Base-by-base conservation (phyloP, 495 filamentous ascomycete genomes). In the Penicillium angulare region DNA sequence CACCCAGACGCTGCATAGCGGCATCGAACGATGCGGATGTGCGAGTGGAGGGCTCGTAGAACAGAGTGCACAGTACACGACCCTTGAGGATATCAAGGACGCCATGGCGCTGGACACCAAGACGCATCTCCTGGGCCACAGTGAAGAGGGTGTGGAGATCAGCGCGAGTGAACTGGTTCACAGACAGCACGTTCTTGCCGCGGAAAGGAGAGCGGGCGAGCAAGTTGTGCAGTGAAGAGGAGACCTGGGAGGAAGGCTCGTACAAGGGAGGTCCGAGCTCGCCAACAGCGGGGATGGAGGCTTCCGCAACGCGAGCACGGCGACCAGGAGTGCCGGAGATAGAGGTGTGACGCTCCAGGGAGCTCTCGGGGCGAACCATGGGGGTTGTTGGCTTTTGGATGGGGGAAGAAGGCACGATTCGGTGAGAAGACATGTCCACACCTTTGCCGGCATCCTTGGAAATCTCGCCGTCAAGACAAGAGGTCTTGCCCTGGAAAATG, bases 21-120 rank as follows among this genome's bases (percentile, higher is more conserved):
- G 92, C 85, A 61, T 98, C 95, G 60, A 98, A 98, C 20, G 93
- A 98, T 38, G 89, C 85, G 13, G 92, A 97, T 9, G 93, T 98
- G 26, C 93, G 83, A 5, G 93, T 98, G 1, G 92, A 97, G 3
- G 93, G 92, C 76, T 98, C 93, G 72, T 88, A 98, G 83, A 98
- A 98, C 73, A 97, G 83, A 1, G 88, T 92, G 74, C 84, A 87
- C 21, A 98, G 80, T 21, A 97, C 75, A 34, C 87, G 84, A 26
- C 91, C 90, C 60, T 86, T 89, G 45, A 98, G 81, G 43, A 96
- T 77, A 53, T 92, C 86, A 53, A 98, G 80, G 22, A 92, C 84
- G 47, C 93, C 93, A 57, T 95, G 84, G 29, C 91, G 84, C 67
- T 96, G 85, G 18, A 96, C 93, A 42, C 89, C 92, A 15, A 96